These are phyloP conservation scores for Avena sativa DNA, from an alignment of 176 grass and related monocot genomes.

Conservation along the genomic window DNA sequence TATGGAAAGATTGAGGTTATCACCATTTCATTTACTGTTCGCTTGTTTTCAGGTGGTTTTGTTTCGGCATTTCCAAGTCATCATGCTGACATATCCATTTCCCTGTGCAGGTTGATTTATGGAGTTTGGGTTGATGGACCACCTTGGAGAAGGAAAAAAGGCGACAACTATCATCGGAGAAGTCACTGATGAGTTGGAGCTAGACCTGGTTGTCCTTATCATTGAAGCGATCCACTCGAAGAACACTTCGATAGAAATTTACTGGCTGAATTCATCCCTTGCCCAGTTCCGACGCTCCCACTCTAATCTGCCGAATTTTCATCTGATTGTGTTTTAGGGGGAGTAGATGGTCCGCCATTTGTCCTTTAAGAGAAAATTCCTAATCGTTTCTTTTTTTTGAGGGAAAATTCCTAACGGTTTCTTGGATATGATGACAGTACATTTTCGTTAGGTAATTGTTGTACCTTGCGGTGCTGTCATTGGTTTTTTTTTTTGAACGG, in stretches of 20 bases:
- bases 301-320: conserved; percentile 43
- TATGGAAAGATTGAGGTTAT: neutral
- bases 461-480: too few relatives aligned
- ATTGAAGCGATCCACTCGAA: conserved; percentile 97
- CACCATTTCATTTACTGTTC: neutral
- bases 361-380: conserved; percentile 26
- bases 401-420: too few relatives aligned
- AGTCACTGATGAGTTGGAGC: conserved; percentile 82
- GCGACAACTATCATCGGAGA: conserved; percentile 83
- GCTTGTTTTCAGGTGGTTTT: neutral
- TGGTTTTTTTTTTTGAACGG: too few relatives aligned
- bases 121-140: conserved; percentile 93
- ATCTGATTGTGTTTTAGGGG: too few relatives aligned
- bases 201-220: conserved; percentile 93
- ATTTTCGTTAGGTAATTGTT: too few relatives aligned
- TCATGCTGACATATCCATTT: neutral
- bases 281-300: conserved; percentile 83
- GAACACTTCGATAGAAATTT: conserved; percentile 91
- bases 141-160: conserved; percentile 78
- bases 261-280: conserved; percentile 92
- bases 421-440: too few relatives aligned
- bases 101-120: conserved; percentile 77
- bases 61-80: conserved; percentile 12
- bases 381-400: too few relatives aligned
- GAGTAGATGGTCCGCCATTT: neutral